Percentiles rank a stretch among this genome's conserved stretches.
Evolutionary conservation across 75 land plant genomes (phyloP).

Genomic region (Picea sitchensis): DNA sequence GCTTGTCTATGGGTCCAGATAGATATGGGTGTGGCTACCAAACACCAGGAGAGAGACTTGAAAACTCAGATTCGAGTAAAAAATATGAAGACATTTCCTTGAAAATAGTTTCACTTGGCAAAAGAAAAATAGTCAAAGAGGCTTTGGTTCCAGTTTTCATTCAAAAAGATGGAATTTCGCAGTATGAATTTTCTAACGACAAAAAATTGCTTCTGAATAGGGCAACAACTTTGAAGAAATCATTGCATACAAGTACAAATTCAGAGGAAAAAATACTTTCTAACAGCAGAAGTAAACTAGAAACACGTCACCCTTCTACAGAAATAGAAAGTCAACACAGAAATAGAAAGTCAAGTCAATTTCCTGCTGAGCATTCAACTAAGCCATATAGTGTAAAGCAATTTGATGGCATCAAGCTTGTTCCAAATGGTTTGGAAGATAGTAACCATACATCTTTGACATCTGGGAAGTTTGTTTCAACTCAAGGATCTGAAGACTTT

Average conservation of each 20-base stretch:
- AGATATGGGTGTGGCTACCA: background rate
- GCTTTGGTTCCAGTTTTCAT: background rate
- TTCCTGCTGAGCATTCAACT: background rate
- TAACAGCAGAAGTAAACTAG: background rate
- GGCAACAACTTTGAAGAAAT: background rate
- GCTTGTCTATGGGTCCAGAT: background rate
- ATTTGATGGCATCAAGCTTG: background rate
- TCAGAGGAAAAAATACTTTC: conserved; percentile 1
- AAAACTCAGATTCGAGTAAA: background rate
- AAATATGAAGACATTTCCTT: background rate
- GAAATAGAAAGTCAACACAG: background rate
- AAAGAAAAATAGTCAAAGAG: background rate
- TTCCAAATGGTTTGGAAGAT: background rate
- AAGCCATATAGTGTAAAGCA: background rate
- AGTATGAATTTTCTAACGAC: background rate
- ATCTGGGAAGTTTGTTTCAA: background rate
- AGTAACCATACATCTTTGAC: background rate
- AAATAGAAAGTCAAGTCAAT: background rate
- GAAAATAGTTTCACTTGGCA: background rate
- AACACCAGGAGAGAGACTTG: background rate
- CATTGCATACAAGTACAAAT: background rate
- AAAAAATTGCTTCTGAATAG: background rate
- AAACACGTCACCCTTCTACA: background rate
- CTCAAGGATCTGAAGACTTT: background rate
- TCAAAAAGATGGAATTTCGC: background rate